Base-by-base conservation (phyloP, 176 grass and related monocot genomes). In the Dactylis glomerata region DNA sequence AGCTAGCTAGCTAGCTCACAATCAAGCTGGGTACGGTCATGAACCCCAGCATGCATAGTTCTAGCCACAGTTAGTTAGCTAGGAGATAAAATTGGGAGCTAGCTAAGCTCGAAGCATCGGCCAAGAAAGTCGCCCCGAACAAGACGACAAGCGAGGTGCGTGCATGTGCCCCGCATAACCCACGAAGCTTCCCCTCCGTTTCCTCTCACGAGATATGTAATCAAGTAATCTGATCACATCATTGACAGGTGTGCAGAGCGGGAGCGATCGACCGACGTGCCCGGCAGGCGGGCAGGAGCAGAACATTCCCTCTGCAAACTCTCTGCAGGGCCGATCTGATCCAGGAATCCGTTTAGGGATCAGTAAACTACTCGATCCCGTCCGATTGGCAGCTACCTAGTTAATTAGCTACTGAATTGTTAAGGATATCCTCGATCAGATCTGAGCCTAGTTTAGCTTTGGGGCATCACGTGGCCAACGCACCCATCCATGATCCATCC, bases 301-400 rank as follows among this genome's bases (percentile, higher is more conserved):
- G 80, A 90, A 90, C 88, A 90, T 90, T 90, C 88, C 88, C 88
- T 83, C 88, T 87, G 88, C 73, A 77, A 49, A 63, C 58, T 22
- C 68, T n/a, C n/a, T n/a, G 14, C 37, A 8, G 37, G 37, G 37
- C 37, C n/a, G 37, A 40, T 40, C 74, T 79, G 66, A n/a, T n/a
- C n/a, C n/a, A 90, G 75, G 80, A 68, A 87, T 87, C 84, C 55
- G 74, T 80, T 79, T 87, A 47, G 88, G 80, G 88, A 87, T 87
- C 74, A 31, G 83, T 73, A 82, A 86, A 90, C 88, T 72, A 86
- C 24, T 77, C 64, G 5, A 17, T 0, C 5, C 47, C 6, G 9
- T 2, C 54, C 36, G 46, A 41, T 51, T 13, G 40, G 45, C 62
- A 66, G 0, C 17, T 78, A n/a, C n/a, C n/a, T n/a, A n/a, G n/a